Evolutionary conservation across 345 rosid genomes (phyloP), one percentile per base, ranked within the genome.

Genomic region (Theobroma cacao): DNA sequence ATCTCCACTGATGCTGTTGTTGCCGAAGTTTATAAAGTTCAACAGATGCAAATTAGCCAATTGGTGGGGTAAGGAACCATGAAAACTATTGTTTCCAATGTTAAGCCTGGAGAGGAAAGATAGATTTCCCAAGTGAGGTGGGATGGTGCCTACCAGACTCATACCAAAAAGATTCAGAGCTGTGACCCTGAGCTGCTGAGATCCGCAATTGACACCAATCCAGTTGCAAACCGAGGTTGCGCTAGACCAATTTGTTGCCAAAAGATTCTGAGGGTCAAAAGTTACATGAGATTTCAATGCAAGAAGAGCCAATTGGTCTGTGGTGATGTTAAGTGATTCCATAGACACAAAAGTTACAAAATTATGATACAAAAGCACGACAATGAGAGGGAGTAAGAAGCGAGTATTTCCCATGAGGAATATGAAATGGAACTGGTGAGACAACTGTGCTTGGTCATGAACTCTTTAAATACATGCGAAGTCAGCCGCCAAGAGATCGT

Each of bases 161-260:
- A 80, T 58, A 52, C 22, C 12, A 13, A 73, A 30, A 38, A 78
- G 84, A 28, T 77, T n/a, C 52, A 81, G 68, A 56, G 56, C 77
- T 22, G 62, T 77, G 78, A 81, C 75, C 53, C 81, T 77, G 26
- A 4, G 33, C 55, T 53, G 55, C 12, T 4, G 8, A 17, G 41
- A 26, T 30, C 75, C 70, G 50, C 81, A 81, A 22, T 75, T 62
- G 70, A 81, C 70, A 22, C 84, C 81, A 45, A 24, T 24, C 84
- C 84, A 81, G 61, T 13, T 34, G 63, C 84, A 77, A 22, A 77
- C 53, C 2, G 82, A 5, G 41, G 64, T 36, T 8, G 77, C 0
- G 1, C 40, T 4, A 6, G 65, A 34, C 82, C 78, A 79, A 59
- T 58, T 74, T 3, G 3, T 28, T 8, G 28, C 31, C 18, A 79